A percentile compares a stretch with the other conserved stretches of the same genome.
These are phyloP conservation scores for Papilionanthe hybrid DNA, from an alignment of 116 monocot species.

Conservation along the genomic window DNA sequence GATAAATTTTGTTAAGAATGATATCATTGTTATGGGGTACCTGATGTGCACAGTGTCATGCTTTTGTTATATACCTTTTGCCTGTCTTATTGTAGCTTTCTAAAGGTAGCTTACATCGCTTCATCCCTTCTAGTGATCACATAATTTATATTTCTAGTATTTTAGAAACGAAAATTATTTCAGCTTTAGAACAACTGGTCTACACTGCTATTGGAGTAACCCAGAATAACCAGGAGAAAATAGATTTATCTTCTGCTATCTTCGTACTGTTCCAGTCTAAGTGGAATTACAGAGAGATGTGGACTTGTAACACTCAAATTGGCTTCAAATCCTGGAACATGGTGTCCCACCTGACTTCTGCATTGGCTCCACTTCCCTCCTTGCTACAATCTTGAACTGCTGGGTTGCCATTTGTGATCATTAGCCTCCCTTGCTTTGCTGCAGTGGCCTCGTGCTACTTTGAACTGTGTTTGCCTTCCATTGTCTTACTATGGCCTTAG, in stretches of 20 bases:
- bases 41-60: background rate
- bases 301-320: constrained; percentile 24
- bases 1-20: background rate
- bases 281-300: background rate
- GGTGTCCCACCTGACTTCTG: constrained; percentile 78
- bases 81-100: background rate
- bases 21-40: background rate
- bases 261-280: background rate
- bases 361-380: too few relatives aligned
- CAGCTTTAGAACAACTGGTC: too few relatives aligned
- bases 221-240: background rate
- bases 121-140: background rate
- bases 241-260: background rate
- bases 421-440: constrained; percentile 23
- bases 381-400: background rate
- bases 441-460: constrained; percentile 28
- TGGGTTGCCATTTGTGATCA: constrained; percentile 40
- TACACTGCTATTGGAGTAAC: background rate
- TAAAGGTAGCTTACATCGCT: background rate
- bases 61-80: background rate
- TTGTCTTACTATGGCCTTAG: constrained; percentile 1
- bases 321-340: constrained; percentile 89
- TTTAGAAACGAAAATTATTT: background rate
- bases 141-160: background rate
- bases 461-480: constrained; percentile 11